Evolutionary conservation across 2,329 filamentous ascomycete genomes (phyloP), one percentile per base, ranked within the genome.

Genomic region (Trichophyton schoenleinii): DNA sequence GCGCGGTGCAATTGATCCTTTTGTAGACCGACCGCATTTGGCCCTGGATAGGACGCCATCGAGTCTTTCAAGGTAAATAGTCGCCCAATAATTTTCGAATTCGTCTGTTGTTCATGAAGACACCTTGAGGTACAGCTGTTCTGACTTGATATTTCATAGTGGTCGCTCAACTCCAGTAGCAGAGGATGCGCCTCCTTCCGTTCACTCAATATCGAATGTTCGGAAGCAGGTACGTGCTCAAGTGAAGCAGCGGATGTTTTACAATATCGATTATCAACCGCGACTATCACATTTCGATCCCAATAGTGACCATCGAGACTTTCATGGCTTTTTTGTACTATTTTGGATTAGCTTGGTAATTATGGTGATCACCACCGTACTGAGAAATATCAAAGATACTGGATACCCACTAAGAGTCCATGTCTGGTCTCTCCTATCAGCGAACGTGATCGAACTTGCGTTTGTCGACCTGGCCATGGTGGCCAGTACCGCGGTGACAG

Each of bases 321-420:
- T 99, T 73, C 85, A 90, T 68, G 94, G 94, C 71, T 99, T 99
- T 81, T 99, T 96, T 77, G 89, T 94, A 60, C 83, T 99, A 42
- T 99, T 99, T 77, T 99, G 94, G 94, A 92, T 99, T 66, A 90
- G 90, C 8, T 80, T 99, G 63, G 89, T 89, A 67, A 95, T 99
- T 73, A 96, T 99, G 91, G 90, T 91, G 68, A 87, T 96, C 64
- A 97, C 92, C 2, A 89, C 89, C n/a, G 89, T 91, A 79, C 76
- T 96, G 69, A 85, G 92, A 69, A 97, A 96, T 73, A 84, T 94
- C 70, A 95, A 92, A 74, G 94, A 97, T 71, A 96, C 90, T 0
- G 94, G 94, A 22, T 89, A 87, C 71, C 88, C 91, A 15, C 78
- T 97, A 68, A 84, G 88, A 69, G 84, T 95, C 58, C 81, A 89